Conservation (phyloP, 2,329 filamentous ascomycete genomes). For the Coleophoma eucalyptorum region DNA sequence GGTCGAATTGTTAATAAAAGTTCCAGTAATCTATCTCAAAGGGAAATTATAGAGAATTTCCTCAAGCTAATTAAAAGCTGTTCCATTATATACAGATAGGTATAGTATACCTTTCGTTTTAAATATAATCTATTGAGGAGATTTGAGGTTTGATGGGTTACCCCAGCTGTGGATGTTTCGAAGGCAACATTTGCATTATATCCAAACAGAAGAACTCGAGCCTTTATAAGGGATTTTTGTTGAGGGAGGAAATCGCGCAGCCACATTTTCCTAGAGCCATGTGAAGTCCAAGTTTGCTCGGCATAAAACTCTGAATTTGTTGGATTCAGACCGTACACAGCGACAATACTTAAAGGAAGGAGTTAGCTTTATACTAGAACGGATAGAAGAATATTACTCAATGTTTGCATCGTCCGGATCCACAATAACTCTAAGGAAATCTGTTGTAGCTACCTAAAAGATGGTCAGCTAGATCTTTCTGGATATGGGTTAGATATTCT, state of each 20-base stretch:
- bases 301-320: not conserved
- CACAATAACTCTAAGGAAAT: no score
- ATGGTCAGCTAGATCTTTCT: no score
- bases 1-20: no score
- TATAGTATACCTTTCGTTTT: not conserved
- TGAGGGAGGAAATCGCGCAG: constrained; percentile 1
- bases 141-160: not conserved
- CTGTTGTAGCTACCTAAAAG: no score
- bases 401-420: no score
- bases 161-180: not conserved
- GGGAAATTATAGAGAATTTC: no score
- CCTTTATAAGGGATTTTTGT: not conserved
- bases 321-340: constrained; percentile 1
- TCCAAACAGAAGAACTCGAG: constrained; percentile 2
- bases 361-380: not conserved
- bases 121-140: not conserved
- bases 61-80: no score
- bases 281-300: not conserved
- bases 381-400: no score
- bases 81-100: no score
- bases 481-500: no score
- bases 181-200: constrained; percentile 6
- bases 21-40: no score
- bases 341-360: not conserved
- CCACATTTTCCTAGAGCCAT: not conserved